These are phyloP conservation scores for Pterothamnion heteromorphum DNA, from an alignment of 31 red algal species.

Conservation along the genomic window DNA sequence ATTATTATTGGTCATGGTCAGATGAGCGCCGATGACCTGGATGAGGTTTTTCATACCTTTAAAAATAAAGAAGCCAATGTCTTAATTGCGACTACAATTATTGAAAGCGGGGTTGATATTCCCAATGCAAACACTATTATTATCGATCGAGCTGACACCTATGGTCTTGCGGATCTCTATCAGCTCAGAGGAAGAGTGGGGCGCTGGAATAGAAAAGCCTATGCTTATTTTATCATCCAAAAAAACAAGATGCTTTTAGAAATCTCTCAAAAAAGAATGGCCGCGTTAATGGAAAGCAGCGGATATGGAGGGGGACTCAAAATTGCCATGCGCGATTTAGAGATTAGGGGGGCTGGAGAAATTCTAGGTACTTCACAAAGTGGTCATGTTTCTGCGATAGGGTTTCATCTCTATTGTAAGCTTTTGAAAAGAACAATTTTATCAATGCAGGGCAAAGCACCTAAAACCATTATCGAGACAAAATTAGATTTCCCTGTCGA, in stretches of 20 bases:
- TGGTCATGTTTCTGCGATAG: slow-evolving; percentile 63
- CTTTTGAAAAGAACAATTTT: slow-evolving; percentile 60
- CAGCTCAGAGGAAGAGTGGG: slow-evolving; percentile 98
- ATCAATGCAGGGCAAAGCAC: slow-evolving; percentile 52
- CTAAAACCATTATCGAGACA: slow-evolving; percentile 40
- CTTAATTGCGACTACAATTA: slow-evolving; percentile 91
- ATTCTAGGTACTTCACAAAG: slow-evolving; percentile 88
- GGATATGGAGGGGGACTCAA: slow-evolving; percentile 74
- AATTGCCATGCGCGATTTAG: slow-evolving; percentile 93
- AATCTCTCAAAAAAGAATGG: slow-evolving; percentile 56
- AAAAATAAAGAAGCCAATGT: slow-evolving; percentile 52
- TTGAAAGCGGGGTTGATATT: slow-evolving; percentile 99
- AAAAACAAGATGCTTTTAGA: neutral
- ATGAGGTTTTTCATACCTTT: neutral
- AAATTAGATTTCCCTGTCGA: slow-evolving; percentile 69
- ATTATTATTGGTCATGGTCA: neutral
- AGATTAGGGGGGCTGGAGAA: slow-evolving; percentile 91
- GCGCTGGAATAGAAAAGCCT: slow-evolving; percentile 74
- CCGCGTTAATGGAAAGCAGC: slow-evolving; percentile 64
- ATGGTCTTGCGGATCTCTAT: slow-evolving; percentile 93
- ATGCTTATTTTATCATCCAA: slow-evolving; percentile 68
- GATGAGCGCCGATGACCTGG: neutral
- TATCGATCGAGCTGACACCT: slow-evolving; percentile 67
- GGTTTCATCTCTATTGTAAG: slow-evolving; percentile 66
- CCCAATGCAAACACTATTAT: slow-evolving; percentile 92